A percentile compares a stretch with the other conserved stretches of the same genome.
Evolutionary conservation across 2,329 filamentous ascomycete genomes (phyloP).

Genomic region (Monosporascus sp.): DNA sequence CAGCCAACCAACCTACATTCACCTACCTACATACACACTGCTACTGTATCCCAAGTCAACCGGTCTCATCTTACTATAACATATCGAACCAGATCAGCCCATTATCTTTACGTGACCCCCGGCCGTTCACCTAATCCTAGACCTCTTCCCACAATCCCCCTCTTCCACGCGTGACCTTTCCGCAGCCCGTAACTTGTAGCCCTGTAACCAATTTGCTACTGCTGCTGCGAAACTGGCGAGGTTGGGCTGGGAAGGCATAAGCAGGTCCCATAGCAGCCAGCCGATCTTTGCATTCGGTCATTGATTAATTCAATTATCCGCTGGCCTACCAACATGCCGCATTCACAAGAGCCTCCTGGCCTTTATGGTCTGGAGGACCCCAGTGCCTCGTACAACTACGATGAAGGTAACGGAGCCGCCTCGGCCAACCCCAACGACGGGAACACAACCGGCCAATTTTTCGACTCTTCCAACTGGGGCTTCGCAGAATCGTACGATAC

Average conservation of each 20-base stretch:
- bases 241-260: background rate
- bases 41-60: background rate
- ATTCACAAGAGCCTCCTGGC: constrained; percentile 32
- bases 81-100: background rate
- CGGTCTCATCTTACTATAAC: background rate
- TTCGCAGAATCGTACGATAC: constrained; percentile 42
- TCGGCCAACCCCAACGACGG: constrained; percentile 18
- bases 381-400: constrained; percentile 25
- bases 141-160: background rate
- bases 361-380: constrained; percentile 42
- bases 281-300: too few species aligned
- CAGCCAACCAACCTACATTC: background rate
- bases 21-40: background rate
- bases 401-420: constrained; percentile 25
- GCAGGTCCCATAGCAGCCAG: too few species aligned
- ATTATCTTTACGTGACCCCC: background rate
- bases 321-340: constrained; percentile 22
- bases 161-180: background rate
- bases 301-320: background rate
- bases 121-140: background rate
- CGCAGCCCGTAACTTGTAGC: background rate
- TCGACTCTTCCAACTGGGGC: constrained; percentile 40
- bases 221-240: too few species aligned
- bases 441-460: constrained; percentile 22
- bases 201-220: background rate